Evolutionary conservation across 352 stramenopile genomes (phyloP), one percentile per base, ranked within the genome.

Genomic region (Globisporangium cylindrosporum): DNA sequence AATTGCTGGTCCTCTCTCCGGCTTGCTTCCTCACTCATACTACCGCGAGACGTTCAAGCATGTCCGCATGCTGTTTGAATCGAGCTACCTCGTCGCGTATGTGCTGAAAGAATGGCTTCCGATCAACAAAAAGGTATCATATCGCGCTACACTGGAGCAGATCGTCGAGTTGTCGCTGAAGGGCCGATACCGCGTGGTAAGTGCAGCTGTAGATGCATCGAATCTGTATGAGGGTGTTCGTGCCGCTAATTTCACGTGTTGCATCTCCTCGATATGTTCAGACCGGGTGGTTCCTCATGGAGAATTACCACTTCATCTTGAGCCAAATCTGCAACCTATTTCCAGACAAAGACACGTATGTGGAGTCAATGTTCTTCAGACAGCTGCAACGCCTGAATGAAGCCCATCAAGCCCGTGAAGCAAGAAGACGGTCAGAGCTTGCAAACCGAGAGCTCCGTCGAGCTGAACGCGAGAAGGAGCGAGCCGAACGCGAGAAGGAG

Each of bases 321-420:
- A 80, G 79, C 34, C 88, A 95, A 65, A 90, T 95, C 46, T 90
- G 62, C 41, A 89, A 92, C 70, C 54, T 95, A 34, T 91, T 92
- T 29, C 66, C 80, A 0, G 82, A 93, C 55, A 91, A 92, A 59
- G 83, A 92, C 27, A 67, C 75, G 18, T 95, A 93, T 55, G 68
- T 93, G 29, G 73, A 93, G 22, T 95, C 84, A 18, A 92, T 92
- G 82, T 95, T 95, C 64, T 93, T 95, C 68, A 91, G 87, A 67
- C 85, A 95, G 54, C 71, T 95, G 20, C 81, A 93, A 49, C 82
- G 88, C 27, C 65, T 93, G 65, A 75, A 86, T 65, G 81, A 93
- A 62, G 90, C 77, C 29, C 86, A 89, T 41, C 79, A 75, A 32
- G 66, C 84, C 34, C 83, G 87, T 58, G 77, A 83, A 72, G 79